Evolutionary conservation across 495 filamentous ascomycete genomes (phyloP).

Genomic region (Hypoxylon rickii): DNA sequence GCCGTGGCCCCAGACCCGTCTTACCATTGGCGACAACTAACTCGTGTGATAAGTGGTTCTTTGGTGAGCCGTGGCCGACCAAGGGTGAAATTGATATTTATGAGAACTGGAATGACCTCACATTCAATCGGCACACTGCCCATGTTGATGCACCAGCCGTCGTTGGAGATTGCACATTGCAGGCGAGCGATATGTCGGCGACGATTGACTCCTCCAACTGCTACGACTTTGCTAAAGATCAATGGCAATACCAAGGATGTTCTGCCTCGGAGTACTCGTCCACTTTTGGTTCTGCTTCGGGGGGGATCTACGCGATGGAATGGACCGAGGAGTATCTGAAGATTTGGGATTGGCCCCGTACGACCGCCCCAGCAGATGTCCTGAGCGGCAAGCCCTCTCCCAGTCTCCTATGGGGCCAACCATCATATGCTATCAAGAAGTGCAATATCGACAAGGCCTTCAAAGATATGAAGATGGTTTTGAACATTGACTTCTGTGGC

Average conservation of each 20-base stretch:
- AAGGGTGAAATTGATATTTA: constrained; percentile 90
- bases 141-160: constrained; percentile 67
- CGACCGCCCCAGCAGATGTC: constrained; percentile 47
- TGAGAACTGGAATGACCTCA: constrained; percentile 74
- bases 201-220: constrained; percentile 58
- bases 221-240: constrained; percentile 45
- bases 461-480: constrained; percentile 50
- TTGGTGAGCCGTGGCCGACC: constrained; percentile 73
- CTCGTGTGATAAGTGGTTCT: constrained; percentile 63
- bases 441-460: constrained; percentile 54
- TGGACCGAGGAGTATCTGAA: constrained; percentile 68
- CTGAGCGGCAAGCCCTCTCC: constrained; percentile 65
- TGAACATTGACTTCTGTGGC: constrained; percentile 57
- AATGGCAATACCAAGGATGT: constrained; percentile 44
- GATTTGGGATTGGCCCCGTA: constrained; percentile 73
- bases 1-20: neutral
- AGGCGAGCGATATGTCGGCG: constrained; percentile 51
- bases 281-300: constrained; percentile 63
- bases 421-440: constrained; percentile 40
- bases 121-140: constrained; percentile 68
- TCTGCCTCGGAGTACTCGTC: constrained; percentile 53
- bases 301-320: constrained; percentile 76
- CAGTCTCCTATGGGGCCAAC: constrained; percentile 62
- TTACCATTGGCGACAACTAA: constrained; percentile 1
- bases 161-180: constrained; percentile 62